Conservation (phyloP, 345 rosid species). For the Rubroshorea leprosula region DNA sequence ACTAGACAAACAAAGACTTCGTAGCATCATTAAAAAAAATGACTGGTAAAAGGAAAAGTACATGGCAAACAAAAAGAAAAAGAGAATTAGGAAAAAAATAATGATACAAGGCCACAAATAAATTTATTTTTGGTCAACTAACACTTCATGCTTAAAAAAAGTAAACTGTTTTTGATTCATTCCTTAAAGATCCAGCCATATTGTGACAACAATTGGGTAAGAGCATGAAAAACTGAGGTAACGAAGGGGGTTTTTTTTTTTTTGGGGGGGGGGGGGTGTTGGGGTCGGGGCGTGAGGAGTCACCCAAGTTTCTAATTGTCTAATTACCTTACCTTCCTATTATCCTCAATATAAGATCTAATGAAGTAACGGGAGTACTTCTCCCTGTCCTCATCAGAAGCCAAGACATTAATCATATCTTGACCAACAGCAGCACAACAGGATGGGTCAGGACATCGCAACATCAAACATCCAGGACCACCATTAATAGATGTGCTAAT, state of each 20-base stretch:
- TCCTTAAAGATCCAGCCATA: not conserved
- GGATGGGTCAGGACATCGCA: conserved; percentile 38
- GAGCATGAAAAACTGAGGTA: too few relatives aligned
- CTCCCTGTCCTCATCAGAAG: conserved; percentile 25
- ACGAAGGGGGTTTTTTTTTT: too few relatives aligned
- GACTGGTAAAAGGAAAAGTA: too few relatives aligned
- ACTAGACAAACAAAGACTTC: not conserved
- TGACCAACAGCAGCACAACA: conserved; percentile 32
- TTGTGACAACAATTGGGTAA: too few relatives aligned
- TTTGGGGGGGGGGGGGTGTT: too few relatives aligned
- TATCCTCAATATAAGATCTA: conserved; percentile 36
- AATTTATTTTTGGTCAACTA: not conserved
- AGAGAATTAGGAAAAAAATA: too few relatives aligned
- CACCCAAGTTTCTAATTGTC: too few relatives aligned
- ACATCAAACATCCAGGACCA: conserved; percentile 38
- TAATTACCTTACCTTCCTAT: conserved; percentile 16
- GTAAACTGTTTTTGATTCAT: not conserved
- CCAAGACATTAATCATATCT: conserved; percentile 26
- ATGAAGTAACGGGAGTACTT: too few relatives aligned
- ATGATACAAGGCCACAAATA: not conserved
- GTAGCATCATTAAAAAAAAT: too few relatives aligned
- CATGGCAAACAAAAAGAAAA: too few relatives aligned
- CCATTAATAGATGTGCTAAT: conserved; percentile 31
- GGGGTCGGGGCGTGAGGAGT: too few relatives aligned
- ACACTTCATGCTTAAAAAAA: not conserved